Percentiles rank a stretch among this genome's conserved stretches.
phyloP scores from a whole-genome alignment of 768 basidiomycete genomes.

The Boletus eberwhitei region DNA sequence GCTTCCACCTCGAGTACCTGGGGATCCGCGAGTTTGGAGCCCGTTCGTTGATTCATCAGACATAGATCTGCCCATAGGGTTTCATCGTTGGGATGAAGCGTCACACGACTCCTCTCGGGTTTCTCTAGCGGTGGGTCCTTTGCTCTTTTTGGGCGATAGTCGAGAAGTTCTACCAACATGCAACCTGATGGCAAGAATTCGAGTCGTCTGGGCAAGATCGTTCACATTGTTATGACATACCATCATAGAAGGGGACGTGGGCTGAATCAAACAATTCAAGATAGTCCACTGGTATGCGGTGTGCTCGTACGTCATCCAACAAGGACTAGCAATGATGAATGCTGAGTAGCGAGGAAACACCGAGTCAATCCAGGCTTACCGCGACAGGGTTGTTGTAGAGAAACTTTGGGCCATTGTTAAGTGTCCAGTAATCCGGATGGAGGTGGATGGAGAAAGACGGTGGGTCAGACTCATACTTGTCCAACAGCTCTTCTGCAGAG shows the following conservation, averaged over 20 bases:
- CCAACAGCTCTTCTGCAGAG: conserved; percentile 55
- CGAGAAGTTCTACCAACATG: conserved; percentile 80
- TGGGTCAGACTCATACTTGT: conserved; percentile 49
- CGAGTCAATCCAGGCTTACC: conserved; percentile 28
- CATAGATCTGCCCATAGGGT: conserved; percentile 80
- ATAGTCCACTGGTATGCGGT: conserved; percentile 84
- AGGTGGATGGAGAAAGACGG: conserved; percentile 81
- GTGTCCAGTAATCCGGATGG: conserved; percentile 75
- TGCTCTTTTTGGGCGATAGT: conserved; percentile 60
- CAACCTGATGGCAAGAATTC: conserved; percentile 49
- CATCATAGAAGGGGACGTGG: conserved; percentile 79
- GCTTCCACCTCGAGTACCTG: conserved; percentile 76
- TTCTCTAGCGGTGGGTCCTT: conserved; percentile 58
- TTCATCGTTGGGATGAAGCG: conserved; percentile 75
- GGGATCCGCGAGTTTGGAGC: conserved; percentile 61
- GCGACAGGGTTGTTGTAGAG: conserved; percentile 77
- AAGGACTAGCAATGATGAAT: conserved; percentile 49
- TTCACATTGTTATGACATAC: conserved; percentile 37
- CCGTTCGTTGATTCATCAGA: conserved; percentile 55
- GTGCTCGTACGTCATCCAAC: conserved; percentile 78
- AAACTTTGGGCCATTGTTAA: conserved; percentile 81
- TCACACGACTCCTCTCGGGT: conserved; percentile 64
- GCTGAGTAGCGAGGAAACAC: conserved; percentile 4
- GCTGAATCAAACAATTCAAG: conserved; percentile 74
- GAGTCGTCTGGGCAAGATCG: background rate